Percentiles rank a stretch among this genome's conserved stretches.
These are phyloP conservation scores for Boletus vermiculosoides DNA, from an alignment of 768 basidiomycete species.

Conservation along the genomic window DNA sequence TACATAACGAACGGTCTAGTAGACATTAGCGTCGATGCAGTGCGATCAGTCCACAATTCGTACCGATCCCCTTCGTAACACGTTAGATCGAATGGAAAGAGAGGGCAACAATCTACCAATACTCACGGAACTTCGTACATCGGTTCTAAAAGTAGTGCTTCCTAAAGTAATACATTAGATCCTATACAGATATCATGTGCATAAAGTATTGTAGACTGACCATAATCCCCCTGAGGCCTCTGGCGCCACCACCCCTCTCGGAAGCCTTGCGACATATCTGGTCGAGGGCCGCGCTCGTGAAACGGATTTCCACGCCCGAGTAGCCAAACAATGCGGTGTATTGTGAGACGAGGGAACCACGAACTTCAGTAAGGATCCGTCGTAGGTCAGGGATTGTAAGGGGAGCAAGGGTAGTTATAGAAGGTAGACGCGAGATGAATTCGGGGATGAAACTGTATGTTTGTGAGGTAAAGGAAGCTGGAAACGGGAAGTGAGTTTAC, in stretches of 20 bases:
- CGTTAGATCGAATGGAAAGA: conserved; percentile 1
- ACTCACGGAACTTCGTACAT: conserved; percentile 94
- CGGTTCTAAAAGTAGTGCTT: conserved; percentile 75
- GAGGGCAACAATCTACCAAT: conserved; percentile 1
- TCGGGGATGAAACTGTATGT: conserved; percentile 82
- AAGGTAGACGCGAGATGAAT: conserved; percentile 90
- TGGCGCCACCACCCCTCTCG: conserved; percentile 84
- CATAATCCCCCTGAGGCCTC: conserved; percentile 89
- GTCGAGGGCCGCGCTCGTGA: conserved; percentile 76
- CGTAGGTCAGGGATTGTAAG: conserved; percentile 80
- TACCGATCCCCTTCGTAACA: conserved; percentile 58
- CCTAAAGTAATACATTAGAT: conserved; percentile 42
- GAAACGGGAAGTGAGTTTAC: conserved; percentile 32
- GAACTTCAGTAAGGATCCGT: conserved; percentile 89
- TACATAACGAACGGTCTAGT: conserved; percentile 75
- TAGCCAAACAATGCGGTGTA: conserved; percentile 82
- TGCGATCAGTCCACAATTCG: conserved; percentile 24
- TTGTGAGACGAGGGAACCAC: conserved; percentile 87
- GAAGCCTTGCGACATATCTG: conserved; percentile 79
- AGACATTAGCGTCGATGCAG: conserved; percentile 8
- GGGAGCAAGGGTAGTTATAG: conserved; percentile 80
- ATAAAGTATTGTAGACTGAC: conserved; percentile 36
- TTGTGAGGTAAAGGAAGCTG: conserved; percentile 3
- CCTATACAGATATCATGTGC: neutral
- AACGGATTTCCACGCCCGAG: conserved; percentile 82